Evolutionary conservation across 2,329 filamentous ascomycete species (phyloP), one percentile per base, ranked within the genome.

Genomic region (Fusarium sp.): DNA sequence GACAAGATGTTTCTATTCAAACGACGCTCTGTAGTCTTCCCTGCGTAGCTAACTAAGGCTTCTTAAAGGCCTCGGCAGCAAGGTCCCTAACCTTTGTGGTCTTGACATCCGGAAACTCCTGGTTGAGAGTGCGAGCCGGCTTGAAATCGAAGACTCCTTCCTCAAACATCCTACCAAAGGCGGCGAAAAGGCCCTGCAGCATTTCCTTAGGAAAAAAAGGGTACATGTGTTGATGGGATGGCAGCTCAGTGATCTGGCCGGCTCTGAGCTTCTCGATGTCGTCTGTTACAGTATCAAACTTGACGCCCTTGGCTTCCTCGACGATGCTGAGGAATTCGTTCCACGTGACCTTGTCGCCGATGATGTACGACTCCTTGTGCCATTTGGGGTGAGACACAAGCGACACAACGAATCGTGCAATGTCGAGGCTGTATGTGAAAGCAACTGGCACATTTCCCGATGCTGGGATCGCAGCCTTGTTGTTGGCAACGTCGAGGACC

Each of bases 331-430:
- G 52, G 7, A 86, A 69, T 68, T 86, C 77, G 41, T 84, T 84
- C 72, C 78, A 84, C 1, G 82, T 84, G n/a, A 82, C 61, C 27
- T 76, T 77, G 53, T 84, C 83, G 0, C 82, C 82, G 68, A 80
- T 66, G 41, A 81, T 58, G 31, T 62, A 75, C 13, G 77, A 72
- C 23, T 77, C 71, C 36, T 78, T 77, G 4, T 82, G 80, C 86
- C 86, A 87, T 23, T 77, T 77, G 3, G 79, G 70, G n/a, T 83
- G 66, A 16, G 81, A 79, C 11, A 88, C 69, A 4, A 78, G 65
- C 10, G 78, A 78, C 6, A 78, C 81, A 6, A 86, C 78, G 57
- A 84, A 87, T 27, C 73, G 78, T 3, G 82, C 85, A 41, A 88
- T 75, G 69, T 88, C 86, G 7, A 74, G 73, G 2, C 82, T 84